phyloP scores from a whole-genome alignment of 768 basidiomycete species.

The Tephrocybe sp. region DNA sequence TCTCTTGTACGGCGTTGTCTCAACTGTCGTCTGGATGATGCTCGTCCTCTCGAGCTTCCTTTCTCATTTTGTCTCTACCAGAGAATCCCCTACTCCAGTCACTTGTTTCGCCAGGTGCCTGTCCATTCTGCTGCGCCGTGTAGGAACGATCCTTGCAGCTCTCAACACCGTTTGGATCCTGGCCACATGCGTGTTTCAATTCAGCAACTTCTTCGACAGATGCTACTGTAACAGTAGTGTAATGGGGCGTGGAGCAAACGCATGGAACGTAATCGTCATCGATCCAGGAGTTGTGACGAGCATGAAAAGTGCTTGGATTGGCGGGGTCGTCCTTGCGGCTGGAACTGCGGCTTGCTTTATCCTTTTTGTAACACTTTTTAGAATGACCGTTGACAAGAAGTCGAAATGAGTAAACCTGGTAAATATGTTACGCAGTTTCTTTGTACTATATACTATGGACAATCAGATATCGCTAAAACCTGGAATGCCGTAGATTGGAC shows the following conservation, averaged over 20 bases:
- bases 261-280: constrained; percentile 28
- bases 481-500: constrained; percentile 30
- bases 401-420: no score
- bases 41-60: constrained; percentile 28
- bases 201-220: constrained; percentile 28
- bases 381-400: constrained; percentile 18
- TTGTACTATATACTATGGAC: not conserved
- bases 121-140: constrained; percentile 25
- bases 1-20: constrained; percentile 26
- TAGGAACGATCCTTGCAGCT: constrained; percentile 26
- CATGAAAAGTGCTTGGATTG: constrained; percentile 33
- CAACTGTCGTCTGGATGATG: constrained; percentile 31
- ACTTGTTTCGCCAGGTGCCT: constrained; percentile 11
- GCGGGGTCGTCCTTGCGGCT: constrained; percentile 29
- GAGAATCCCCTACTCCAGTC: not conserved
- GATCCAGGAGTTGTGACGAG: constrained; percentile 17
- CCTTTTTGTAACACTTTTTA: constrained; percentile 23
- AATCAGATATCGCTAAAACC: constrained; percentile 36
- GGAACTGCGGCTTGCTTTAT: constrained; percentile 22
- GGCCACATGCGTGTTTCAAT: constrained; percentile 27
- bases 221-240: constrained; percentile 36
- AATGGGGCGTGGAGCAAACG: constrained; percentile 20
- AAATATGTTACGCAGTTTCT: no score
- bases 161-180: constrained; percentile 31
- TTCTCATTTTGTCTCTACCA: constrained; percentile 19